phyloP scores from a whole-genome alignment of 73 alveolate species.

The Tetrahymena malaccensis region DNA sequence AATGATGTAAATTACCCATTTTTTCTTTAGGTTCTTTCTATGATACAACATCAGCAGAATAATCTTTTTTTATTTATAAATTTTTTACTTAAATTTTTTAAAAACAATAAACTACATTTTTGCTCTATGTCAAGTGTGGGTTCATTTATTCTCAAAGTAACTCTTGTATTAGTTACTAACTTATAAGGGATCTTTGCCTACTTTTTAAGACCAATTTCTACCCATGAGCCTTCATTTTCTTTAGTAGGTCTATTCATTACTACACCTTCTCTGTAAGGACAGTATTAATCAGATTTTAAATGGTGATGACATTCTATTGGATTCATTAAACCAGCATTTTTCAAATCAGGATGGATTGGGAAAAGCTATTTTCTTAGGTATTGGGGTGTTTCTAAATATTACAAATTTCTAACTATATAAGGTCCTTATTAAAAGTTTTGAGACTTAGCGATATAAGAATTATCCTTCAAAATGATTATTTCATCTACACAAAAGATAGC shows the following conservation, averaged over 20 bases:
- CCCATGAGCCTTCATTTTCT: constrained; percentile 84
- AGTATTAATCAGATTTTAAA: constrained; percentile 72
- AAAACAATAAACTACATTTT: neutral
- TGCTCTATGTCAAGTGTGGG: neutral
- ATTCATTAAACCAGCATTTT: constrained; percentile 87
- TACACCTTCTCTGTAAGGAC: constrained; percentile 92
- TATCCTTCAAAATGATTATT: constrained; percentile 64
- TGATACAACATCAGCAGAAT: neutral
- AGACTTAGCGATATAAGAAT: constrained; percentile 14
- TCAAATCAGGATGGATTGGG: constrained; percentile 84
- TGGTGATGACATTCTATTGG: constrained; percentile 95
- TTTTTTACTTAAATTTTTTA: neutral
- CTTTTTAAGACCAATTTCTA: constrained; percentile 84
- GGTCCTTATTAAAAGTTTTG: constrained; percentile 61
- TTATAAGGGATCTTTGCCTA: constrained; percentile 74
- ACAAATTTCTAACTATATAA: constrained; percentile 76
- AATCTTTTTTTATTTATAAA: neutral
- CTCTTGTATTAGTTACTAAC: constrained; percentile 88
- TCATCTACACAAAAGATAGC: constrained; percentile 76
- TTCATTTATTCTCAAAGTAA: constrained; percentile 83
- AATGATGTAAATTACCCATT: neutral
- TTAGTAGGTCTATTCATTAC: constrained; percentile 83
- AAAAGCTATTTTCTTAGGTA: constrained; percentile 85
- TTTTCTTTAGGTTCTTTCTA: neutral
- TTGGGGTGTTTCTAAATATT: constrained; percentile 94